Evolutionary conservation across 352 stramenopile genomes (phyloP), one percentile per base, ranked within the genome.

Genomic region (Phytophthora podocarpi): DNA sequence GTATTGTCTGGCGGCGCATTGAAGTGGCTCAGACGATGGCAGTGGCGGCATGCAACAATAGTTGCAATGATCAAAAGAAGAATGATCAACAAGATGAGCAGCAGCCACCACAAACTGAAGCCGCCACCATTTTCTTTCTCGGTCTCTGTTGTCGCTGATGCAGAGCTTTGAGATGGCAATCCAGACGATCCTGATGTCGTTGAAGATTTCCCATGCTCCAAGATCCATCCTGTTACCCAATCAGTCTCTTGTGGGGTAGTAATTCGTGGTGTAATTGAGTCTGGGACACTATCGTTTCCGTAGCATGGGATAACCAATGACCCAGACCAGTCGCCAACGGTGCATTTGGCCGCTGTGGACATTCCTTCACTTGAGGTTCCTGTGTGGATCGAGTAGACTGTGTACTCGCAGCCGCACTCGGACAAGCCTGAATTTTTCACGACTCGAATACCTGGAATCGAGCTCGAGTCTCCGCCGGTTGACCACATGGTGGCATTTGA

Each of bases 271-370:
- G 32, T 57, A 1, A 62, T 45, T 8, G 41, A 24, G 3, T 58
- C 34, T 13, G 67, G 55, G 9, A 59, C 21, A 10, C 20, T 59
- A 15, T 55, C 24, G 7, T 52, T 66, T 2, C 58, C 49, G 47
- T 76, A 76, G 12, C 74, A 83, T 0, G 74, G 74, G 4, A 81
- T 59, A 7, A 67, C 43, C n/a, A 76, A 18, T 5, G 74, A 77
- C 9, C 42, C 41, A 41, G 50, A 64, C 11, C 41, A 45, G 10
- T 53, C 54, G 7, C 26, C 51, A 26, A 15, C 7, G 2, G 46
- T 34, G 36, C 74, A 83, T 21, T 43, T 27, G 3, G 39, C 43
- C n/a, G 16, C 30, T n/a, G 5, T 28, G 1, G 47, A 50, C 10
- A 6, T 34, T 24, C 68, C 37, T 6, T 23, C 28, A 10, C 24